Percentiles rank a stretch among this genome's conserved stretches.
These are phyloP conservation scores for Xerophyta viscosa DNA, from an alignment of 106 monocot genomes.

Conservation along the genomic window DNA sequence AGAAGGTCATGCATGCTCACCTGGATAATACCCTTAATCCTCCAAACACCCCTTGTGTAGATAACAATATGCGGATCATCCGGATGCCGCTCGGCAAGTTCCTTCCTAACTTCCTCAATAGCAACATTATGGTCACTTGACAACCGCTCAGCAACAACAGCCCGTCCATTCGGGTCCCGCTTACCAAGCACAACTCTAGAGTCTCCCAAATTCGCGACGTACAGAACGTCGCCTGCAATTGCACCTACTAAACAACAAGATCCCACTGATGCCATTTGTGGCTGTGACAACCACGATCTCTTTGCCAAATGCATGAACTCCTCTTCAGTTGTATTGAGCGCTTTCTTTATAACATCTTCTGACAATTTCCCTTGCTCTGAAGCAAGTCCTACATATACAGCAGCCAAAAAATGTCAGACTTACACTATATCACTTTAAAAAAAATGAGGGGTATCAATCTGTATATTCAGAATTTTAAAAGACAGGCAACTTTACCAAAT, in stretches of 20 bases:
- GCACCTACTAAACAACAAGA: conserved; percentile 49
- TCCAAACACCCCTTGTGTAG: too few species aligned
- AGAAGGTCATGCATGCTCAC: too few species aligned
- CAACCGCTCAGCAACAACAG: conserved; percentile 37
- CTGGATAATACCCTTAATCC: conserved; percentile 62
- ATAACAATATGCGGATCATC: conserved; percentile 51
- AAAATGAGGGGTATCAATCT: too few species aligned
- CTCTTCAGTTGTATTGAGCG: conserved; percentile 41
- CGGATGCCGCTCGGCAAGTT: conserved; percentile 31
- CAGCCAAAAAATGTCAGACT: too few species aligned
- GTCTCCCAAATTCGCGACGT: conserved; percentile 53
- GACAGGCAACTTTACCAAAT: too few species aligned
- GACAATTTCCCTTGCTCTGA: conserved; percentile 42
- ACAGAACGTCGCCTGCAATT: conserved; percentile 31
- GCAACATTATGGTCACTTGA: conserved; percentile 53
- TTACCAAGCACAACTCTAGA: conserved; percentile 47
- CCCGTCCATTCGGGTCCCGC: conserved; percentile 12
- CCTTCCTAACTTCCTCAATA: conserved; percentile 46
- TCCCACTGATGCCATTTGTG: conserved; percentile 47
- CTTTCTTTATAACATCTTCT: conserved; percentile 39
- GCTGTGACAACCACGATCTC: conserved; percentile 25
- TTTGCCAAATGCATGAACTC: conserved; percentile 36
- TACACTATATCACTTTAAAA: too few species aligned
- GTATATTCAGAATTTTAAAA: too few species aligned
- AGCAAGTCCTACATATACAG: conserved; percentile 33